Evolutionary conservation across 23 red algal genomes (phyloP).

Genomic region (Gracilariopsis chorda): DNA sequence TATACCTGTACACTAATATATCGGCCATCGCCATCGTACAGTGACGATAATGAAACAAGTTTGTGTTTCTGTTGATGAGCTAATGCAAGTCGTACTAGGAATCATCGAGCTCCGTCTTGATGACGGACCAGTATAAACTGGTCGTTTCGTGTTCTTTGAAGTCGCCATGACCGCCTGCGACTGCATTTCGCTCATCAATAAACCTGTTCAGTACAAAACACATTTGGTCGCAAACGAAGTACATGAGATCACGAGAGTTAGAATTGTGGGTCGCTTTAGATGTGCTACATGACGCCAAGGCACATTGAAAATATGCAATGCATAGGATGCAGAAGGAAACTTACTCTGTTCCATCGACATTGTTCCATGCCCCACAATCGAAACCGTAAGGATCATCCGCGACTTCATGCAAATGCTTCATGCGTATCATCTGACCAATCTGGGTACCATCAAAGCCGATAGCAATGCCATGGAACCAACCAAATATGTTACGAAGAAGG

Average conservation of each 20-base stretch:
- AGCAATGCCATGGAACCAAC: conserved; percentile 39
- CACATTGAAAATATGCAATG: no score
- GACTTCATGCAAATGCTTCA: conserved; percentile 13
- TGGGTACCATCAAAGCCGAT: conserved; percentile 21
- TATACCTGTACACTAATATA: no score
- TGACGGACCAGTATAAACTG: conserved; percentile 49
- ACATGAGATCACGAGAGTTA: background rate
- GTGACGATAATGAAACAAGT: no score
- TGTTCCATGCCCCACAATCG: conserved; percentile 36
- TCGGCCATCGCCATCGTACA: no score
- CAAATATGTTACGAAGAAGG: conserved; percentile 41
- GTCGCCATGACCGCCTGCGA: conserved; percentile 57
- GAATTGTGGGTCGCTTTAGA: no score
- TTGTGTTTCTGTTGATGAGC: no score
- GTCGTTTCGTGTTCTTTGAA: conserved; percentile 71
- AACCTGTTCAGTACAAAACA: no score
- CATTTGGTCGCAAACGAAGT: no score
- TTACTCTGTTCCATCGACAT: conserved; percentile 57
- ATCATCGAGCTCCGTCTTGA: conserved; percentile 33
- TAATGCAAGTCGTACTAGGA: conserved; percentile 21
- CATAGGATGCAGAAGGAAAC: no score
- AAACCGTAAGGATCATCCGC: conserved; percentile 25
- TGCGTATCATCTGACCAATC: background rate
- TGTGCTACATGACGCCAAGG: no score
- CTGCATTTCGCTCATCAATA: conserved; percentile 48